Base-by-base conservation (phyloP, 805 yeast genomes). In the Teunomyces panamensis region DNA sequence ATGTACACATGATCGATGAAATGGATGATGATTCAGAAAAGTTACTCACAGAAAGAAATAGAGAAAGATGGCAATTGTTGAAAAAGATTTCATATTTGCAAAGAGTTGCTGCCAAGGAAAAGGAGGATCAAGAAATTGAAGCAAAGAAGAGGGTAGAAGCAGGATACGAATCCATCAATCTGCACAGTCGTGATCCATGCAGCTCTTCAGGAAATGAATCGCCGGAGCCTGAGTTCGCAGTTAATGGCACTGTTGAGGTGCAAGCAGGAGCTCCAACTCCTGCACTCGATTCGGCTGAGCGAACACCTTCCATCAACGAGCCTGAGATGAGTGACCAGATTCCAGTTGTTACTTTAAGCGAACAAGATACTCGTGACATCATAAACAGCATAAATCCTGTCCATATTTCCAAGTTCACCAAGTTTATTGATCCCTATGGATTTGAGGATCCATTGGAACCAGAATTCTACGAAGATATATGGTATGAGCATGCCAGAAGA, bases 371-470 rank as follows among this genome's bases (percentile, higher is more conserved):
- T 24, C 61, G 67, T 26, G 75, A 73, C 10, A 49, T 75, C 0
- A 57, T 83, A 32, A 58, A 65, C 10, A 50, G 64, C 3, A 49
- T 78, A 20, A 60, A 69, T 50, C 71, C 83, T 58, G 56, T 71
- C 43, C 59, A 67, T 48, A 45, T 64, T 39, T 56, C 62, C 43
- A 49, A 67, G 52, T 68, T 66, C 62, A 63, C 73, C 34, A 65
- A 59, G 51, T 84, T 83, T 48, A 77, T 94, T 51, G 97, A 90
- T 63, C 99, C 99, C 0, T 91, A 88, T 65, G 73, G 81, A 2
- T 90, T 94, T 63, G 84, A 79, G 48, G 99, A 94, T 67, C 99
- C 99, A 0, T 63, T 94, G 42, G 81, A 78, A 49, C 85, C 80
- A n/a, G 80, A 79, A 2, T 94, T 94, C 62, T 89, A 82, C 58